Conservation (phyloP, 306 rosid genomes). For the Macrotyloma uniflorum region DNA sequence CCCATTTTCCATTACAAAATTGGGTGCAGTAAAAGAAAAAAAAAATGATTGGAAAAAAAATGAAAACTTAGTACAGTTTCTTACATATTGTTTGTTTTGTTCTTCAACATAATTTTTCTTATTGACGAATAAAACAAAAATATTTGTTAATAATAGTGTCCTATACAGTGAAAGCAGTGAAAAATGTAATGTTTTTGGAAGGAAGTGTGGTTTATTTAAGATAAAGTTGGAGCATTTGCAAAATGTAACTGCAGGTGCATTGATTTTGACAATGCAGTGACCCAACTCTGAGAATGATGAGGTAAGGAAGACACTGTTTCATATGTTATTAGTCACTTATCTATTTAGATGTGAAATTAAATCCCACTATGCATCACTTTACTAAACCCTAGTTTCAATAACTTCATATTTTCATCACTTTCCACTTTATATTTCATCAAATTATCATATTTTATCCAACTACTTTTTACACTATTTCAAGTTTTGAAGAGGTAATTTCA, state of each 20-base stretch:
- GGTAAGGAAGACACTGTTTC: conserved; percentile 6
- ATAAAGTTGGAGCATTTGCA: conserved; percentile 15
- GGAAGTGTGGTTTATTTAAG: neutral
- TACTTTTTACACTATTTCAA: too few species aligned
- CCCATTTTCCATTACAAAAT: neutral
- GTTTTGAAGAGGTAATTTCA: too few species aligned
- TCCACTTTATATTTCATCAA: neutral
- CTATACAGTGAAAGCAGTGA: too few species aligned
- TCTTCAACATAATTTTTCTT: too few species aligned
- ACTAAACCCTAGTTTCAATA: neutral
- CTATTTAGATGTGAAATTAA: neutral
- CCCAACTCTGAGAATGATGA: conserved; percentile 25
- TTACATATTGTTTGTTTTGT: too few species aligned
- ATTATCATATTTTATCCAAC: too few species aligned
- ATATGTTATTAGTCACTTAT: neutral
- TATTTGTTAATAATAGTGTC: too few species aligned
- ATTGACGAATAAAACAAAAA: too few species aligned
- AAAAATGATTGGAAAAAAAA: too few species aligned
- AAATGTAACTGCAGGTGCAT: conserved; percentile 18
- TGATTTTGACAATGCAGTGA: conserved; percentile 39
- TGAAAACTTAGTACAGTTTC: too few species aligned
- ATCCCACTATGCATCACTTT: neutral
- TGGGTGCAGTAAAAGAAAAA: neutral
- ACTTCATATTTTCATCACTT: neutral
- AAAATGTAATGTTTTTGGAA: too few species aligned